A percentile compares a stretch with the other conserved stretches of the same genome.
These are phyloP conservation scores for Phytomonas francai DNA, from an alignment of 208 protist species.

Conservation along the genomic window DNA sequence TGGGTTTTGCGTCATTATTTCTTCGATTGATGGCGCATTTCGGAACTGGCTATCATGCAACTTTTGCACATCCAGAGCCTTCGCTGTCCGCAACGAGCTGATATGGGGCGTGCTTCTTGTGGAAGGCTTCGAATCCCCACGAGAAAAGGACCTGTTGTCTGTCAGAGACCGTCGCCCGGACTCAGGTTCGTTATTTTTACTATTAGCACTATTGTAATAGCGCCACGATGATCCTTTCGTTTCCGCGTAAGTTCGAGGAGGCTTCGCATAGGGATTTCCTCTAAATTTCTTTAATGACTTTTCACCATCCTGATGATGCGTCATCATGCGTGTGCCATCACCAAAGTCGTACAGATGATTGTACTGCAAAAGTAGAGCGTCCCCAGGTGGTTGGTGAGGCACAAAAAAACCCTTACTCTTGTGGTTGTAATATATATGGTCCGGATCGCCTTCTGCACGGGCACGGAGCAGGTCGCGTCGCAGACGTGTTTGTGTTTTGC, in stretches of 20 bases:
- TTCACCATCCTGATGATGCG: background rate
- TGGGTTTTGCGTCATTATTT: constrained; percentile 49
- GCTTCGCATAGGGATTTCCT: background rate
- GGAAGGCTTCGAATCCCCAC: constrained; percentile 6
- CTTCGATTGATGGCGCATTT: constrained; percentile 49
- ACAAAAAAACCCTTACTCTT: constrained; percentile 79
- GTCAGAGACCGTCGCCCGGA: constrained; percentile 15
- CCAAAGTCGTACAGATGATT: constrained; percentile 82
- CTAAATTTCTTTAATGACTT: background rate
- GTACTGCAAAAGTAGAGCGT: constrained; percentile 59
- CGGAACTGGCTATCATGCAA: constrained; percentile 47
- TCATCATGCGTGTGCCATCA: constrained; percentile 63
- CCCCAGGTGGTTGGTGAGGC: constrained; percentile 40
- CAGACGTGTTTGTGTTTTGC: background rate
- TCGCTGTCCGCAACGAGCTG: constrained; percentile 41
- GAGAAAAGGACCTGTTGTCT: background rate
- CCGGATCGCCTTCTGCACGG: constrained; percentile 15
- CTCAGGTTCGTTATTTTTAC: background rate
- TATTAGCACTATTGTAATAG: background rate
- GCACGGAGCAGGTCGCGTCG: background rate
- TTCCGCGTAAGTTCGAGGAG: background rate
- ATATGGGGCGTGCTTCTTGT: constrained; percentile 8
- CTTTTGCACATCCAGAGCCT: constrained; percentile 26
- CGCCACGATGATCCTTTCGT: constrained; percentile 7
- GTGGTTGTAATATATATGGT: constrained; percentile 84